Percentiles rank a stretch among this genome's conserved stretches.
phyloP scores from a whole-genome alignment of 139 green algal genomes.

The Chlorokybus atmophyticus region DNA sequence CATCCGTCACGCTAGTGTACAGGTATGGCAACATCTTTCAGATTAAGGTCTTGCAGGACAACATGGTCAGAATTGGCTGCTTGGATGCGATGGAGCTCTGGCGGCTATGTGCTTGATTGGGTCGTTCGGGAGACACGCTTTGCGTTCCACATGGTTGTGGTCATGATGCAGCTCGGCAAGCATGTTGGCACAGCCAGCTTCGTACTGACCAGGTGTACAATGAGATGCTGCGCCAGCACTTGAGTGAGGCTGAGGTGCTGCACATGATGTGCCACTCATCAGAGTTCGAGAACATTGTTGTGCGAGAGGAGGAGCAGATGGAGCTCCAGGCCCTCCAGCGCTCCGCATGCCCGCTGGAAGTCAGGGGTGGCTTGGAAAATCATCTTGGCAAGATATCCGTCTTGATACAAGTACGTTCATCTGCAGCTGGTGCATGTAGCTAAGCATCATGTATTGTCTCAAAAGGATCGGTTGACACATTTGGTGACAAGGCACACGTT shows the following conservation, averaged over 20 bases:
- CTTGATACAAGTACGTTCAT: conserved; percentile 24
- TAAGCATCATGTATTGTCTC: too few species aligned
- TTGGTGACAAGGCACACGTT: too few species aligned
- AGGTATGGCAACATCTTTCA: too few species aligned
- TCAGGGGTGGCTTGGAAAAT: conserved; percentile 67
- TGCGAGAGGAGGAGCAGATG: conserved; percentile 84
- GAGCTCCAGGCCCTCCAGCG: conserved; percentile 69
- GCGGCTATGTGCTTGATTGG: too few species aligned
- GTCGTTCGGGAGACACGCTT: too few species aligned
- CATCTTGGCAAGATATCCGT: conserved; percentile 73
- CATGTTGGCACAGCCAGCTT: too few species aligned
- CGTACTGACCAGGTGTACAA: conserved; percentile 79
- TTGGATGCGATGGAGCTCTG: too few species aligned
- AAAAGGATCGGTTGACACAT: too few species aligned
- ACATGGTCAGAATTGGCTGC: too few species aligned
- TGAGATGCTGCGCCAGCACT: conserved; percentile 59
- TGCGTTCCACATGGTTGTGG: too few species aligned
- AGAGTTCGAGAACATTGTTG: conserved; percentile 90
- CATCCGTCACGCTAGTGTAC: conserved; percentile 64
- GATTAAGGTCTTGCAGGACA: too few species aligned
- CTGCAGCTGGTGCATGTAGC: neutral
- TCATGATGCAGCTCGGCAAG: too few species aligned
- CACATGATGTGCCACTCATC: conserved; percentile 62
- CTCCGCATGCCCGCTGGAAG: conserved; percentile 39
- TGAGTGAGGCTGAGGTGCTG: conserved; percentile 60